A percentile compares a stretch with the other conserved stretches of the same genome.
Evolutionary conservation across 2,329 filamentous ascomycete species (phyloP).

Genomic region (Cytospora leucostoma): DNA sequence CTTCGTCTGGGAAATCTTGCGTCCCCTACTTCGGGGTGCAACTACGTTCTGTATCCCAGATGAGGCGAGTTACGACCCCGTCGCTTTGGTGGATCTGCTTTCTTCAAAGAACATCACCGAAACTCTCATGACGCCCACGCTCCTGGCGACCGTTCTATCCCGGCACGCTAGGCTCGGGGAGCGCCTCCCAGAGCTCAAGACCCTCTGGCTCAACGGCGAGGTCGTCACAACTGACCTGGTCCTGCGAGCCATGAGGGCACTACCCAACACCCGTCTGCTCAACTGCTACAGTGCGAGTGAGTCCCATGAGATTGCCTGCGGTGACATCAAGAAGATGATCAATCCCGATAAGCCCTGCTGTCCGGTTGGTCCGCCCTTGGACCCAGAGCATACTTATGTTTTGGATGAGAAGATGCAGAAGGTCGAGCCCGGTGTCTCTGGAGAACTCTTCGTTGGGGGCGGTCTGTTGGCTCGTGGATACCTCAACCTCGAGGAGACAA

Average conservation of each 20-base stretch:
- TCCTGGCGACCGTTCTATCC: slow-evolving; percentile 72
- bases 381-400: slow-evolving; percentile 70
- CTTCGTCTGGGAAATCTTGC: slow-evolving; percentile 83
- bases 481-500: slow-evolving; percentile 77
- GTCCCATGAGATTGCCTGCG: slow-evolving; percentile 78
- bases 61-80: slow-evolving; percentile 75
- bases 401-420: slow-evolving; percentile 68
- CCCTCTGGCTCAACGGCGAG: slow-evolving; percentile 76
- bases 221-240: slow-evolving; percentile 79
- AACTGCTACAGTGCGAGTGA: slow-evolving; percentile 85
- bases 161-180: slow-evolving; percentile 66
- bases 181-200: slow-evolving; percentile 65
- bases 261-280: slow-evolving; percentile 69
- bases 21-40: slow-evolving; percentile 73
- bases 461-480: slow-evolving; percentile 73
- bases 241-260: slow-evolving; percentile 64
- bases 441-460: slow-evolving; percentile 78
- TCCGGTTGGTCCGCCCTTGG: slow-evolving; percentile 71
- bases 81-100: slow-evolving; percentile 71
- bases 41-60: slow-evolving; percentile 77
- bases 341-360: slow-evolving; percentile 65
- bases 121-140: slow-evolving; percentile 80
- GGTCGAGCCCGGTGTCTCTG: slow-evolving; percentile 62
- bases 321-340: slow-evolving; percentile 70
- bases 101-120: slow-evolving; percentile 69